phyloP scores from a whole-genome alignment of 1,139 yeast species.

The Candida sanyaensis region DNA sequence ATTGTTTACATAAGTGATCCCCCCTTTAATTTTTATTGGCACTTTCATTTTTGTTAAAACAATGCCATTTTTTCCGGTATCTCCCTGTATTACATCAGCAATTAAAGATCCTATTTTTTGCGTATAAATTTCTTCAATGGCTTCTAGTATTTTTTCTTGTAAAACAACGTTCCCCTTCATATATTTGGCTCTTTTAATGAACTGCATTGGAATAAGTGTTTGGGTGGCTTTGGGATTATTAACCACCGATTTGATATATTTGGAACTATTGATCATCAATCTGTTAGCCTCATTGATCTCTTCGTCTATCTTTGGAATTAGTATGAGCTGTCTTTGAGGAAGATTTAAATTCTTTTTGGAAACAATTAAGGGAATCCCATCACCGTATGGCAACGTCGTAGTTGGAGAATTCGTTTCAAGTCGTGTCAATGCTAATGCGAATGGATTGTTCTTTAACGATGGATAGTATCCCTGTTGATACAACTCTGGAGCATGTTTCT shows the following conservation, averaged over 20 bases:
- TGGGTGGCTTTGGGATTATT: not conserved
- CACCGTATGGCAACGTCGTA: conserved; percentile 24
- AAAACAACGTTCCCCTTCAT: conserved; percentile 14
- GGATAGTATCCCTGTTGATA: conserved; percentile 17
- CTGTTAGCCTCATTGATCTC: conserved; percentile 13
- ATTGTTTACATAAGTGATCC: conserved; percentile 5
- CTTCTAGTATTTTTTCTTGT: conserved; percentile 16
- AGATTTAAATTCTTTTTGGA: conserved; percentile 10
- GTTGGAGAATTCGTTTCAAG: conserved; percentile 24
- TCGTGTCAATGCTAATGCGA: conserved; percentile 20
- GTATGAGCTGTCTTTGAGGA: conserved; percentile 3
- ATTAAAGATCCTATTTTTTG: conserved; percentile 13
- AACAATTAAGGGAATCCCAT: conserved; percentile 23
- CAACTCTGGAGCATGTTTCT: conserved; percentile 19
- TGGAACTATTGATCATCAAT: conserved; percentile 15
- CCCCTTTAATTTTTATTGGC: not conserved
- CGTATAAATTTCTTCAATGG: conserved; percentile 15
- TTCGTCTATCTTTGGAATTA: conserved; percentile 10
- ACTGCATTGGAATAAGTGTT: conserved; percentile 7
- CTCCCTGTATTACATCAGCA: conserved; percentile 1
- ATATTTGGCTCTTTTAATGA: conserved; percentile 9
- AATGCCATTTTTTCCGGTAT: conserved; percentile 10
- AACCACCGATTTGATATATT: conserved; percentile 7
- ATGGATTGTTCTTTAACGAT: conserved; percentile 23
- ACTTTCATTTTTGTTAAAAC: conserved; percentile 7